Percentiles rank a stretch among this genome's conserved stretches.
These are phyloP conservation scores for Centrapalus pauciflorus DNA, from an alignment of 129 eudicot species.

Conservation along the genomic window DNA sequence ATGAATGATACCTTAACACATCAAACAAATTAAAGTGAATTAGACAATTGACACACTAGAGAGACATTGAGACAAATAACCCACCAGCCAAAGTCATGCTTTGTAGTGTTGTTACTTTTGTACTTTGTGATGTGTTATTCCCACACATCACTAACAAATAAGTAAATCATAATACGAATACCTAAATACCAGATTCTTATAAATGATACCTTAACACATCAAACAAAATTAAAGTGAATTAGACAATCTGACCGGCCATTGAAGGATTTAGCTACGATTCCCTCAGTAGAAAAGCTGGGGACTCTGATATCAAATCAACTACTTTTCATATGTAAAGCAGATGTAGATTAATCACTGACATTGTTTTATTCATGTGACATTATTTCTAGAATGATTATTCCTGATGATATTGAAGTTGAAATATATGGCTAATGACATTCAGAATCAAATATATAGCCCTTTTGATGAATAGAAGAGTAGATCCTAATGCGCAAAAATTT, in stretches of 20 bases:
- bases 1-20: neutral
- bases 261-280: neutral
- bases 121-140: neutral
- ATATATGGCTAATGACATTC: neutral
- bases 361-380: neutral
- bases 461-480: neutral
- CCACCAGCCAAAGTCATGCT: neutral
- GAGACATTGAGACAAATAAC: neutral
- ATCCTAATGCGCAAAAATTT: neutral
- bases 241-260: neutral
- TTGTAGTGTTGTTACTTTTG: neutral
- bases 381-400: neutral
- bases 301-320: neutral
- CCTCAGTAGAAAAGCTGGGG: neutral
- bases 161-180: neutral
- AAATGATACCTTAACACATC: neutral
- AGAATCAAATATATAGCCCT: neutral
- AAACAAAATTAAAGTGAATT: neutral
- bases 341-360: constrained; percentile 6
- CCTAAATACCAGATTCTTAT: neutral
- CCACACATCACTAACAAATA: neutral
- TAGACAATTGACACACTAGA: neutral
- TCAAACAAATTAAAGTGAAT: neutral
- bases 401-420: neutral
- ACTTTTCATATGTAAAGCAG: neutral